phyloP scores from a whole-genome alignment of 768 basidiomycete genomes.

The Coprinopsis cinerea region DNA sequence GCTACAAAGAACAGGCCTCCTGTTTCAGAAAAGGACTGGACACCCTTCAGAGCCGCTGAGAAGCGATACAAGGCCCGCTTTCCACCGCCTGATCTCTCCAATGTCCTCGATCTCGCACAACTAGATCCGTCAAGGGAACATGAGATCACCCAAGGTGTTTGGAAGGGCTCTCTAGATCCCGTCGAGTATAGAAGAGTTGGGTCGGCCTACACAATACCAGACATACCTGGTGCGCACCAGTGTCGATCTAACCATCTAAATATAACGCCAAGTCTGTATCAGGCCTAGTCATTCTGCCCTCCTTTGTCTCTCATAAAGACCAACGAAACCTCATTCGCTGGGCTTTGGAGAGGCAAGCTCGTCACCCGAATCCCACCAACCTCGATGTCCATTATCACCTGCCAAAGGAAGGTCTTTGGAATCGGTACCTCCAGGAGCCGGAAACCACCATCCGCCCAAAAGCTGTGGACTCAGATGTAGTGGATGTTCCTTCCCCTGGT shows the following conservation, averaged over 20 bases:
- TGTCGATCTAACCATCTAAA: constrained; percentile 4
- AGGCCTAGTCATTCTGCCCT: constrained; percentile 86
- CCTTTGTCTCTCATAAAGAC: constrained; percentile 52
- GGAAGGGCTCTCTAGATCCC: constrained; percentile 39
- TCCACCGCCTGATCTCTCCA: constrained; percentile 67
- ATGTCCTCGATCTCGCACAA: constrained; percentile 60
- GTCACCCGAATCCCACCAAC: constrained; percentile 80
- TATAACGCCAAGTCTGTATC: constrained; percentile 1
- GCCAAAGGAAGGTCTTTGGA: constrained; percentile 77
- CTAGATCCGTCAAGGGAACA: constrained; percentile 32
- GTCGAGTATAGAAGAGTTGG: constrained; percentile 27
- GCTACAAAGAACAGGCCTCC: constrained; percentile 49
- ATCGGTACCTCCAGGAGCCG: constrained; percentile 38
- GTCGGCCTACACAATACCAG: constrained; percentile 41
- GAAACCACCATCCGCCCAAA: constrained; percentile 40
- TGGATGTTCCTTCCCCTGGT: constrained; percentile 31
- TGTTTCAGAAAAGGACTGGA: constrained; percentile 51
- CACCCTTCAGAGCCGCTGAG: constrained; percentile 71
- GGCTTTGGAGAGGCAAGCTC: constrained; percentile 72
- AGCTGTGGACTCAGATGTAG: constrained; percentile 24
- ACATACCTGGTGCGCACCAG: constrained; percentile 50
- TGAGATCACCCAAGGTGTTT: constrained; percentile 41
- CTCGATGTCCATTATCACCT: constrained; percentile 82
- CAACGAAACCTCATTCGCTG: constrained; percentile 69
- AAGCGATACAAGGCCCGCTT: constrained; percentile 77